Base-by-base conservation (phyloP, 2,329 filamentous ascomycete genomes). In the Claviceps quebecensis region DNA sequence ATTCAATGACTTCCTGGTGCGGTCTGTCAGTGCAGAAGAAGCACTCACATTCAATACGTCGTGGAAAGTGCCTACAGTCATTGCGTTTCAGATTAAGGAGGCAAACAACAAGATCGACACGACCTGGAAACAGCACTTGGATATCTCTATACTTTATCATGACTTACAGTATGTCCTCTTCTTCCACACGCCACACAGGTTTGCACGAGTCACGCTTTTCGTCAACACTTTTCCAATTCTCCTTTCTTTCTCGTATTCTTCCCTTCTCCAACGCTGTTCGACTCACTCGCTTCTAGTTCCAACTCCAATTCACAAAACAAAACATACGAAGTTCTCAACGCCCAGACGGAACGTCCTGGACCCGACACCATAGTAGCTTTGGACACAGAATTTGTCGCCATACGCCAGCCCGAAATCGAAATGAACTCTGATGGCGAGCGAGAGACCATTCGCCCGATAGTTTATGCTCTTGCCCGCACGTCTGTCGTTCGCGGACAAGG, bases 1-100 rank as follows among this genome's bases (percentile, higher is more conserved):
- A 1, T 96, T 98, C 71, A 98, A 98, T 59, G 93, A 98, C 67
- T 98, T 98, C 61, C 70, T 95, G 38, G 94, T 98, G 22, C 81
- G 86, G 13, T 82, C 84, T 9, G 80, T 95, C 16, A 80, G 83
- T 36, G 77, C 80, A 29, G 83, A 89, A 55, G 91, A 98, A 63
- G 94, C 91, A 0, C 72, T 97, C 17, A 82, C 84, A 23, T 98
- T 97, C 66, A 90, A 91, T 55, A 81, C 88, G 3, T 77, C 82
- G 17, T 98, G 93, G 93, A 98, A 97, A 70, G 75, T 88, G 48
- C 93, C 93, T 0, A 89, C 87, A 13, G 84, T 97, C 5, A 71
- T 98, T 50, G 77, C 87, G 4, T 98, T 87, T 67, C 93, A 98
- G 64, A 70, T 85, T 29, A 94, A 91, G 65, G 74, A 81, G 38